Evolutionary conservation across 176 grass and related monocot genomes (phyloP).

Genomic region (Raddia guianensis): DNA sequence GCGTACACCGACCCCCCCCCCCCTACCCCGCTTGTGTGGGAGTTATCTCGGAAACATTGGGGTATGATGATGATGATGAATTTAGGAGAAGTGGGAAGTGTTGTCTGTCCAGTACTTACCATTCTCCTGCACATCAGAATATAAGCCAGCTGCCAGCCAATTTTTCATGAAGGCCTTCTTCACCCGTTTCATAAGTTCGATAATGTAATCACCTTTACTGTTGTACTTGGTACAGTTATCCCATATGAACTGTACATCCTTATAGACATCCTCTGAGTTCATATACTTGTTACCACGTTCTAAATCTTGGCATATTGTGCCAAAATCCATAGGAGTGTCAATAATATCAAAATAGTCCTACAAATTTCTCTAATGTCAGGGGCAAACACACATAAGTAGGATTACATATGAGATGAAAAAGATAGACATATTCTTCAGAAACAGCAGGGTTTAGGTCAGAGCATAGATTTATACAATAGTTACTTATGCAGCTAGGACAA

Average conservation of each 20-base stretch:
- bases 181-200: slow-evolving; percentile 98
- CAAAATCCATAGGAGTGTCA: slow-evolving; percentile 98
- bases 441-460: slow-evolving; percentile 1
- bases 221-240: slow-evolving; percentile 92
- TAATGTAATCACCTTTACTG: slow-evolving; percentile 94
- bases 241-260: slow-evolving; percentile 93
- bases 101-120: slow-evolving; percentile 49
- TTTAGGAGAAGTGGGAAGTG: background rate
- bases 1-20: too few species aligned
- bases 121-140: slow-evolving; percentile 58
- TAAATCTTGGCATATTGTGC: slow-evolving; percentile 85
- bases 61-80: too few species aligned
- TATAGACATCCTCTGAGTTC: slow-evolving; percentile 93
- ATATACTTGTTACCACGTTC: slow-evolving; percentile 77
- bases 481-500: slow-evolving; percentile 7
- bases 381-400: background rate
- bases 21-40: too few species aligned
- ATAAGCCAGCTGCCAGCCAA: slow-evolving; percentile 85
- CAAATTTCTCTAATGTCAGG: slow-evolving; percentile 17
- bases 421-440: slow-evolving; percentile 1
- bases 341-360: slow-evolving; percentile 99
- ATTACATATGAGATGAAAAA: background rate
- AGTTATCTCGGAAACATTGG: too few species aligned
- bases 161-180: slow-evolving; percentile 96
- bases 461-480: slow-evolving; percentile 3